These are phyloP conservation scores for Phytophthora pini DNA, from an alignment of 352 stramenopile species.

Conservation along the genomic window DNA sequence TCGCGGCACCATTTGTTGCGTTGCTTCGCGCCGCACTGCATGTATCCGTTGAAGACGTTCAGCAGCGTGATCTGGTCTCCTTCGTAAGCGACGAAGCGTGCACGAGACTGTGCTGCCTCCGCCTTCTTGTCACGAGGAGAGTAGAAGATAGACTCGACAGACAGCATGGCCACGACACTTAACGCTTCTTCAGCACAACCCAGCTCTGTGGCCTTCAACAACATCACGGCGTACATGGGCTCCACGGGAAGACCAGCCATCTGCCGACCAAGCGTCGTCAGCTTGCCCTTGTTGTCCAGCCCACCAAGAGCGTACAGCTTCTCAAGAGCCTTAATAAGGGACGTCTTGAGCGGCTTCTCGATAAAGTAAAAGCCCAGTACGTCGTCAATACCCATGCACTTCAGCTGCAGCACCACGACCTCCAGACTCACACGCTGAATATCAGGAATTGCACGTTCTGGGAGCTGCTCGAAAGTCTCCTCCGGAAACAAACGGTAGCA, in stretches of 20 bases:
- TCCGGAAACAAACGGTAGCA: slow-evolving; percentile 89
- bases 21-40: slow-evolving; percentile 76
- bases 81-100: slow-evolving; percentile 82
- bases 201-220: slow-evolving; percentile 82
- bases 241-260: slow-evolving; percentile 90
- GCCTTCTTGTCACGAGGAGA: slow-evolving; percentile 86
- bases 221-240: slow-evolving; percentile 90
- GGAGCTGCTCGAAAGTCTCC: slow-evolving; percentile 85
- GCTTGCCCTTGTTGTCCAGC: slow-evolving; percentile 63
- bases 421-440: slow-evolving; percentile 90
- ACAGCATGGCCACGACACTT: slow-evolving; percentile 91
- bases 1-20: slow-evolving; percentile 88
- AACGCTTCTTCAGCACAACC: slow-evolving; percentile 85
- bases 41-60: slow-evolving; percentile 84
- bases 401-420: slow-evolving; percentile 85
- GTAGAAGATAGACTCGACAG: slow-evolving; percentile 91
- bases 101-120: slow-evolving; percentile 78
- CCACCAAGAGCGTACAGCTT: slow-evolving; percentile 83
- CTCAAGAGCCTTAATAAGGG: slow-evolving; percentile 82
- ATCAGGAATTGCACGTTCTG: slow-evolving; percentile 76
- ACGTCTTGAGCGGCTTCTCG: slow-evolving; percentile 80
- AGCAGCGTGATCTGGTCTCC: slow-evolving; percentile 87
- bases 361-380: slow-evolving; percentile 91
- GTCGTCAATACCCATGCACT: slow-evolving; percentile 87
- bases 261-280: slow-evolving; percentile 77